Evolutionary conservation across 2,329 filamentous ascomycete genomes (phyloP).

Genomic region (Penicillium sp.): DNA sequence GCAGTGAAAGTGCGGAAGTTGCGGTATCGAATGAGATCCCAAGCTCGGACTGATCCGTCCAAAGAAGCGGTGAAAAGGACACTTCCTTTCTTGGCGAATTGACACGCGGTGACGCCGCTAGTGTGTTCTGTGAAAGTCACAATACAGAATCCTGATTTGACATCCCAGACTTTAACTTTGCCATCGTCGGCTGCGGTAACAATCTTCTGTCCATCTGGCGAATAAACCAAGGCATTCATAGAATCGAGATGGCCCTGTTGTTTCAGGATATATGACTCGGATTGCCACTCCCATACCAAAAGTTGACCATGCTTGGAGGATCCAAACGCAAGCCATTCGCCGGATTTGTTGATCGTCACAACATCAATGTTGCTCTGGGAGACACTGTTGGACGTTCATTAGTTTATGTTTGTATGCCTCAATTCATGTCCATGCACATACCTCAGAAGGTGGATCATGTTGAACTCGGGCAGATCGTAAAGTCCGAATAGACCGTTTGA

Average conservation of each 20-base stretch:
- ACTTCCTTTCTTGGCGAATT: conserved; percentile 93
- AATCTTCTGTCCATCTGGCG: conserved; percentile 89
- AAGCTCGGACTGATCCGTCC: conserved; percentile 91
- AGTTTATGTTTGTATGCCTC: not conserved
- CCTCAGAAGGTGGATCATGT: conserved; percentile 82
- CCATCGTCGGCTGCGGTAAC: conserved; percentile 95
- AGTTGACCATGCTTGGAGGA: conserved; percentile 93
- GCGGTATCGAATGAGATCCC: conserved; percentile 93
- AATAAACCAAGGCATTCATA: conserved; percentile 91
- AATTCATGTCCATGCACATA: conserved; percentile 26
- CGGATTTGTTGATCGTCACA: conserved; percentile 89
- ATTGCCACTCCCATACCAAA: conserved; percentile 99
- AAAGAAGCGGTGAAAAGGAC: conserved; percentile 94
- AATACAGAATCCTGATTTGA: conserved; percentile 93
- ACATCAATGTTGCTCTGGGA: conserved; percentile 96
- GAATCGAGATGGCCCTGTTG: conserved; percentile 97
- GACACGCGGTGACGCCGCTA: conserved; percentile 86
- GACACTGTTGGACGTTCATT: conserved; percentile 65
- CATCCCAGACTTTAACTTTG: conserved; percentile 98
- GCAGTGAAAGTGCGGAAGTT: conserved; percentile 98
- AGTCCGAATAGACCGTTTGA: conserved; percentile 92
- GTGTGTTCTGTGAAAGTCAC: conserved; percentile 98
- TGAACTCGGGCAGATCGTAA: conserved; percentile 95
- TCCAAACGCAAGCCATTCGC: conserved; percentile 96
- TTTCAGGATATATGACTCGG: conserved; percentile 97